Base-by-base conservation (phyloP, 352 stramenopile species). In the Blastocystis hominis region DNA sequence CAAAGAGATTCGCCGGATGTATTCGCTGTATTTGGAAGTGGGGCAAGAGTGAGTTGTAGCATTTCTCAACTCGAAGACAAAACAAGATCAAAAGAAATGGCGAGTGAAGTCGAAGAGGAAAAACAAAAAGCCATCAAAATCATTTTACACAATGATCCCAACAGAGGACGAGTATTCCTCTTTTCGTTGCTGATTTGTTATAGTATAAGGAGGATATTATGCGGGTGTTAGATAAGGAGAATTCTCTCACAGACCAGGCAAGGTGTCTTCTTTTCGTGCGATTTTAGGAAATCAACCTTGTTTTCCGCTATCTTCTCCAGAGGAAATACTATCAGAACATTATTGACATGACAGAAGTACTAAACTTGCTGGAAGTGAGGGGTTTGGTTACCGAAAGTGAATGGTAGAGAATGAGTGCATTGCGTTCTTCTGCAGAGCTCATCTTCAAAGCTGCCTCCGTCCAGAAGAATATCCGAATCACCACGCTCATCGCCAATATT, bases 381-480 rank as follows among this genome's bases (percentile, higher is more conserved):
- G 3, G 20, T 9, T 20, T 20, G 17, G 1, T 42, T 13, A 5
- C n/a, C 50, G 50, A 59, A 13, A 59, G 6, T 63, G 17, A 63
- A 17, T 15, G 24, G 5, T 72, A 72, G 62, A 34, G 40, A 34
- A 72, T 34, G 6, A 17, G 9, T 10, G 13, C 46, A 3, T 17
- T 84, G 53, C 36, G 46, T 9, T 54, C 30, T 40, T 68, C 72
- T 4, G 72, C 72, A 44, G 72, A 84, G 56, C 20, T 84, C 20
- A 64, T 84, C 36, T 66, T 84, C 46, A 84, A 84, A 50, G 72
- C 72, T 6, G 72, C 72, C 0, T 84, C 72, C 5, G 55, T 68
- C 15, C 46, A 84, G 36, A 84, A 84, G 72, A 84, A 84, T 30
- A 84, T 84, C 34, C 72, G 72, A 9, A 68, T 84, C 53, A 64